Evolutionary conservation across 805 yeast genomes (phyloP), one percentile per base, ranked within the genome.

Genomic region (Wickerhamomyces alni): DNA sequence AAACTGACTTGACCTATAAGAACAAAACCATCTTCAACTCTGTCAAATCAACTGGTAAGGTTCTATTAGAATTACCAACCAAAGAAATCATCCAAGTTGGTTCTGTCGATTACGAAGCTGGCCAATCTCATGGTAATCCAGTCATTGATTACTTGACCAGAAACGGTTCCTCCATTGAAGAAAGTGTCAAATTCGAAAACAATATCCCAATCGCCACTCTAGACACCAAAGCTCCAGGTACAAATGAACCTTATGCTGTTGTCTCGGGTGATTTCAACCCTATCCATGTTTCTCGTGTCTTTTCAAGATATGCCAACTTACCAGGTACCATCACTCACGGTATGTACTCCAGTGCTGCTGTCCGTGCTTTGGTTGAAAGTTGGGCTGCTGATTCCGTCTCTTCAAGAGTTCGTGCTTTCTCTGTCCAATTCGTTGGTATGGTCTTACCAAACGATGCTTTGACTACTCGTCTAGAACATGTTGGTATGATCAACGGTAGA

Each of bases 281-380:
- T 46, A 93, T 93, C 55, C 99, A 93, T 63, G 98, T 94, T 45
- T 85, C 95, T 27, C 82, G 95, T 61, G 93, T 87, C 37, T 93
- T 93, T 66, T 89, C 99, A 41, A 74, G 80, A 46, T 93, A 93
- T 61, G 98, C 96, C 33, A 80, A 80, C 57, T 74, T 93, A 58
- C 96, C 96, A 43, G 99, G 99, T 51, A 93, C 98, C 29, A 93
- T 93, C 57, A 93, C 99, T 28, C 99, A 94, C 59, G 99, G 99
- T 62, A 94, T 93, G 99, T 94, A 78, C 75, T 86, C 97, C 17
- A 85, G 95, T 59, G 99, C 97, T 46, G 76, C 95, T 47, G 91
- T 89, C 52, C 83, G 99, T 72, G 79, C 94, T 26, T 75, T 88
- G 60, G 96, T 93, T 52, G 99, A 93, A 70, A 85, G 87, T 64